Percentiles rank a stretch among this genome's conserved stretches.
Evolutionary conservation across 257 asterid genomes (phyloP).

Genomic region (Ophiorrhiza pumila): DNA sequence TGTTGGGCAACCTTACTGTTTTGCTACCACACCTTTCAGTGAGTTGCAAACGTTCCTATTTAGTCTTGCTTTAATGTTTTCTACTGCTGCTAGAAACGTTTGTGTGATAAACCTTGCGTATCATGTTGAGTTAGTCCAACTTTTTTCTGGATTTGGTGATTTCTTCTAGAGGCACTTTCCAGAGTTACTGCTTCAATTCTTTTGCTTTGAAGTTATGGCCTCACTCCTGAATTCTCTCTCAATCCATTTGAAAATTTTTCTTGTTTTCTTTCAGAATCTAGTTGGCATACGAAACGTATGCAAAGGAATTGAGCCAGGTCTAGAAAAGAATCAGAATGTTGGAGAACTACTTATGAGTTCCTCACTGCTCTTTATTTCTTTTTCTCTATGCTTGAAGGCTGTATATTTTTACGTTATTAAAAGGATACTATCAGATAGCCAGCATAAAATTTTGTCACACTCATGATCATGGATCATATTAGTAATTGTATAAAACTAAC

Average conservation of each 20-base stretch:
- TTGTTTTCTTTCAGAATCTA: neutral
- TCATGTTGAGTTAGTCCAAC: neutral
- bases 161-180: too few relatives aligned
- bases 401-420: too few relatives aligned
- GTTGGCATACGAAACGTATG: neutral
- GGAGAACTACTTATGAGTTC: neutral
- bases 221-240: neutral
- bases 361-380: neutral
- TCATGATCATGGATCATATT: too few relatives aligned
- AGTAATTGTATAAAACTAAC: too few relatives aligned
- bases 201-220: neutral
- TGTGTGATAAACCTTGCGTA: neutral
- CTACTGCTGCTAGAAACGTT: neutral
- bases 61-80: neutral
- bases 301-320: neutral
- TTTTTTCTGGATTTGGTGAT: neutral
- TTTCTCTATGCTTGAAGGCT: neutral
- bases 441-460: too few relatives aligned
- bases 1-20: constrained; percentile 52
- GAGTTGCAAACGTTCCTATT: constrained; percentile 22
- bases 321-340: neutral
- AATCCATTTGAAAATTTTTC: neutral
- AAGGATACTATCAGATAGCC: too few relatives aligned
- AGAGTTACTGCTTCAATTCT: too few relatives aligned
- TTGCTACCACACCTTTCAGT: constrained; percentile 74